Evolutionary conservation across 177 flowering plant species (phyloP).

Genomic region (Vitis hybrid): DNA sequence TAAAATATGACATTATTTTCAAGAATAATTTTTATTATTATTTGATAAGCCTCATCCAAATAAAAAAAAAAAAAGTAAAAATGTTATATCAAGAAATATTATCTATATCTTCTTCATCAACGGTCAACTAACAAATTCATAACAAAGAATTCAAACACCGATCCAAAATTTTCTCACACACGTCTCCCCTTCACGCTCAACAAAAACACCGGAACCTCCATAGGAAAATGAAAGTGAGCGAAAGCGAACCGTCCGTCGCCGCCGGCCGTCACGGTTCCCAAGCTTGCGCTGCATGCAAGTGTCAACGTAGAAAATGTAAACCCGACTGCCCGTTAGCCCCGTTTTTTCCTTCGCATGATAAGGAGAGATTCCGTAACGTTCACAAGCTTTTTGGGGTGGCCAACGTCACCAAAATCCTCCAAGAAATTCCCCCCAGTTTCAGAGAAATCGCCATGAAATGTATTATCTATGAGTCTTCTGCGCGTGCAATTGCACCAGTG

Average conservation of each 20-base stretch:
- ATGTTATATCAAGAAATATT: too few relatives aligned
- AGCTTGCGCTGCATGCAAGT: constrained; percentile 60
- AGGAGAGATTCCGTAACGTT: constrained; percentile 36
- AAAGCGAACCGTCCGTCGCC: too few relatives aligned
- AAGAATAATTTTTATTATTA: too few relatives aligned
- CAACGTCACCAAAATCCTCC: constrained; percentile 34
- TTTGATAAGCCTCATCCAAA: too few relatives aligned
- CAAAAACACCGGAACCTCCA: neutral
- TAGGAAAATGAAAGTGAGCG: neutral
- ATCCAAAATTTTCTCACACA: neutral
- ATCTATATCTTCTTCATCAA: too few relatives aligned
- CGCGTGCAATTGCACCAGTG: constrained; percentile 49
- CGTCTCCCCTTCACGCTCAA: neutral
- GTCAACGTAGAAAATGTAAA: constrained; percentile 46
- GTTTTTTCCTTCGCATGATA: constrained; percentile 41
- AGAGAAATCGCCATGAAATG: constrained; percentile 34
- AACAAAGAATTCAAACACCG: too few relatives aligned
- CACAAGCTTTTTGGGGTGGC: constrained; percentile 52
- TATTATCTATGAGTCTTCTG: constrained; percentile 45
- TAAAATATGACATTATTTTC: too few relatives aligned
- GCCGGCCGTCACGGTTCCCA: constrained; percentile 8
- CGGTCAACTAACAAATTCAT: too few relatives aligned
- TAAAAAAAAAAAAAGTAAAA: too few relatives aligned
- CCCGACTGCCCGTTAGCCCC: constrained; percentile 51
- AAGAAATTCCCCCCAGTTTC: constrained; percentile 12